Evolutionary conservation across 306 rosid species (phyloP), one percentile per base, ranked within the genome.

Genomic region (Vigna nakashimae): DNA sequence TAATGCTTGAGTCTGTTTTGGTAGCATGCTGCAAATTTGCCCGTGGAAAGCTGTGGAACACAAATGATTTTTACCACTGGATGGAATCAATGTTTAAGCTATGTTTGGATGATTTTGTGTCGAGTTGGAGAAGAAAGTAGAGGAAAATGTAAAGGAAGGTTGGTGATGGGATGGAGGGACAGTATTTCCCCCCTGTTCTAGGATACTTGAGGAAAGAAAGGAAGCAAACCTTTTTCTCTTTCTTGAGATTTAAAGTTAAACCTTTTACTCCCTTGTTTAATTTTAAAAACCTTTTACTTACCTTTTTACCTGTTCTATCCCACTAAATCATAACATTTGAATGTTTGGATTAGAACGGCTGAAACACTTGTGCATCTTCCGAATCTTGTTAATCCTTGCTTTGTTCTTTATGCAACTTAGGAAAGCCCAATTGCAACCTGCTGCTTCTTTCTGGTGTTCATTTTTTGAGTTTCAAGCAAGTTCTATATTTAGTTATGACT

Each of bases 1-100:
- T 50, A 11, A 43, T 77, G 77, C 40, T 73, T 45, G 71, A 34
- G 52, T 45, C 40, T 67, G 50, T 38, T 76, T 51, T 80, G 20
- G 53, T 36, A 38, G 77, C 52, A 30, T 26, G 59, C 66, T 50
- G 64, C 7, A 40, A 16, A 62, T 30, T 53, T 65, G 5, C 32
- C 73, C 17, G 10, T 52, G 46, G 26, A 49, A 74, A 58, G 53
- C 57, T 74, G 66, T 45, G 52, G 50, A 67, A 50, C 73, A 58
- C 69, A 42, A 9, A 22, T 38, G 50, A 51, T 67, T 65, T 56
- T 49, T 26, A 74, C n/a, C 49, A 67, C 56, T 13, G 59, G 65
- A 40, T 60, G 71, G 59, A 77, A 71, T 15, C 70, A n/a, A 34
- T 34, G 55, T 69, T 42, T 56, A 28, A 42, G 75, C 69, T 28